Evolutionary conservation across 306 rosid genomes (phyloP), one percentile per base, ranked within the genome.

Genomic region (Cyclanthera cordifolia): DNA sequence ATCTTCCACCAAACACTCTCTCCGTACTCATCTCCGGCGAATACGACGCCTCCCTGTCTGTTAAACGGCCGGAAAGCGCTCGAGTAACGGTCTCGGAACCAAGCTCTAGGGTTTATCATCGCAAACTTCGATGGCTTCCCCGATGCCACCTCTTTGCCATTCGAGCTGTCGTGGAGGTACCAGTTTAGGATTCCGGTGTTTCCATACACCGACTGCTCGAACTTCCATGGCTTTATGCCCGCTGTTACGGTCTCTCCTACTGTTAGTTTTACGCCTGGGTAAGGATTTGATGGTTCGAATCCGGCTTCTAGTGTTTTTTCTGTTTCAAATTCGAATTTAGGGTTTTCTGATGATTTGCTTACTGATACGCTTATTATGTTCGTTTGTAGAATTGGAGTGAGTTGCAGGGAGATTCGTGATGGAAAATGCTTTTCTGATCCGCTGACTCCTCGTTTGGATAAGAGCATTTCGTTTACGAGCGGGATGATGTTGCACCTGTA

Each of bases 11-110:
- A 53, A 8, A 88, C 91, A 17, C 88, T 79, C 52, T 86, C 90
- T 37, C 96, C 96, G 34, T 90, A 89, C 72, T 83, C 94, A 69
- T 93, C 99, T 1, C 91, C 83, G 0, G 96, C 99, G 72, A 93
- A 93, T 25, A 87, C 70, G 34, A 90, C 80, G 14, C 96, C 96
- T 50, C 99, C 99, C 83, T 90, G 95, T 71, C 89, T 82, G 0
- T 90, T 93, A 57, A 90, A 93, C 2, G 96, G 96, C 71, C 96
- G 72, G 69, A 84, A 76, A 67, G 84, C 99, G 50, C 94, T 93
- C 0, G 95, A 84, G 70, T 89, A 93, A 50, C 96, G 70, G 39
- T 93, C 83, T 30, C 71, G 79, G 47, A 89, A 93, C 98, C 98
- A 93, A 7, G 94, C 79, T 72, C 72, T 93, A 0, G 98, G 96